Base-by-base conservation (phyloP, 352 stramenopile species). In the Phytopythium cucurbitacearum region DNA sequence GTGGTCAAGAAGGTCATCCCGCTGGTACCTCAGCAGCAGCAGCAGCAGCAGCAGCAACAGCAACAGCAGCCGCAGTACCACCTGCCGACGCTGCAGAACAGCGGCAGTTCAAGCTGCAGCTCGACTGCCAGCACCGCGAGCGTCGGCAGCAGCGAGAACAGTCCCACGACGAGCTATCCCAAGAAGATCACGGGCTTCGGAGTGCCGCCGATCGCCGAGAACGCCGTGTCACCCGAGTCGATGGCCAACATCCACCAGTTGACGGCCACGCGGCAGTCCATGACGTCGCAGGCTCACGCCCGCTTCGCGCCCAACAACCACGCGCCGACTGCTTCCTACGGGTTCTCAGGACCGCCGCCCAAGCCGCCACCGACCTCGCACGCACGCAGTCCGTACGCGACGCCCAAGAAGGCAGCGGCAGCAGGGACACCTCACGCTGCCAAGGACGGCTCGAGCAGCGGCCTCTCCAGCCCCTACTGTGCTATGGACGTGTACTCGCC, bases 341-440 rank as follows among this genome's bases (percentile, higher is more conserved):
- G 65, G 15, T 71, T 66, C 35, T 44, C 46, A 1, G 48, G 41
- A n/a, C 46, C 59, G 15, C 47, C 62, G 44, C 76, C 73, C 5
- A 83, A 85, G 56, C 74, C 71, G 16, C 76, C 73, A n/a, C 75
- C 70, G 9, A 69, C 69, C 3, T 65, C 69, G 0, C 85, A 89
- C 34, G 73, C 68, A 45, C 78, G 72, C 51, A 83, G 68, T 45
- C 64, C 69, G 43, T 73, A 76, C 36, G 53, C 62, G 32, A 41
- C 51, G 4, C 62, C 40, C 4, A 57, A 54, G 11, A 79, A 81
- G 47, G 65, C 10, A 49, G 48, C 6, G 49, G 38, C 42, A 57
- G 45, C 34, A 71, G 62, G 47, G 51, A 48, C 10, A 3, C 54
- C 42, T 49, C 46, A 40, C 39, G 51, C 33, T 39, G 35, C 3